Base-by-base conservation (phyloP, 2,329 filamentous ascomycete species). In the Ophiostoma perfectum region DNA sequence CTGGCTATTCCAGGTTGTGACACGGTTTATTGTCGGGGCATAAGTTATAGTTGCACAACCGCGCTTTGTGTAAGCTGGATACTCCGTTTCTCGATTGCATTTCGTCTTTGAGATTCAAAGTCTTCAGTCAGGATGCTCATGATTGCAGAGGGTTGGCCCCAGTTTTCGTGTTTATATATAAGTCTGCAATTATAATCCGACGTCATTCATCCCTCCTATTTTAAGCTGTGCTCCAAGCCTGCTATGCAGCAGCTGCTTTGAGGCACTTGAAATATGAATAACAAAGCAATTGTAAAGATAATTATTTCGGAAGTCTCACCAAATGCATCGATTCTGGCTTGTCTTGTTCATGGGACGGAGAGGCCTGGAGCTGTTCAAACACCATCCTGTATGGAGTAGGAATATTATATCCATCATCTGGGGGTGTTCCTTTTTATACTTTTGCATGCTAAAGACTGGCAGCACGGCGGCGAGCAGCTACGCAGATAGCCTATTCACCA, bases 381-480 rank as follows among this genome's bases (percentile, higher is more conserved):
- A 27, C 27, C 27, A 27, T 7, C 27, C n/a, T 11, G n/a, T 55
- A 55, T 55, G 27, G 27, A 27, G 27, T 27, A 27, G 27, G 27
- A 27, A 27, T 27, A 27, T 27, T 27, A 55, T 55, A 55, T 55
- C 49, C 49, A 55, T 55, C 18, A 27, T 18, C n/a, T 55, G n/a
- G 49, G 49, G 49, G 8, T n/a, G n/a, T 55, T 18, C 49, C 49
- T 55, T 55, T 55, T 55, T 55, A 55, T 18, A 55, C 49, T 55
- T 52, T 27, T 9, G n/a, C n/a, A n/a, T 55, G 49, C 12, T 18
- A 55, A 55, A 55, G 27, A 55, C 49, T 55, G 49, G 18, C 18
- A 8, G 18, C 47, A n/a, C 47, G 27, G 27, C 47, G 47, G 47
- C 47, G 16, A 27, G 49, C 27, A 55, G 27, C 27, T 27, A 27